Base-by-base conservation (phyloP, 176 grass and related monocot species). In the Panicum miliaceum region DNA sequence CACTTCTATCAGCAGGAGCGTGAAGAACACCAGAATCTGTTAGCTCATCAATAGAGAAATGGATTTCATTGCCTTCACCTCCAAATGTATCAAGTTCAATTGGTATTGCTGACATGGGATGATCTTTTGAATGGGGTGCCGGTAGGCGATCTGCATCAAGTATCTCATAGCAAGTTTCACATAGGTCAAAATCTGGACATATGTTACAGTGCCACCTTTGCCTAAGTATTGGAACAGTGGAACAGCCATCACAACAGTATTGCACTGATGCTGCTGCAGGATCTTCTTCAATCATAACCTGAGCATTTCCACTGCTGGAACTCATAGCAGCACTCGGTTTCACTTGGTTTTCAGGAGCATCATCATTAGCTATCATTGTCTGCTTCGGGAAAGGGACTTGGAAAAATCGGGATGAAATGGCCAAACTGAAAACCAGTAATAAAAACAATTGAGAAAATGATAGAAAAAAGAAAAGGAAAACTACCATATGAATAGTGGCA, bases 331-430 rank as follows among this genome's bases (percentile, higher is more conserved):
- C 75, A 79, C 80, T 75, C 64, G 85, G 14, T 79, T 88, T 92
- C 25, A 38, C 71, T 78, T 88, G 85, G 88, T 79, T 93, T 68
- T 94, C 95, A 73, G 84, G 50, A 80, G 82, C 67, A 80, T 98
- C 96, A 91, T 98, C 96, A 87, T 82, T 90, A 86, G 82, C 72
- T 84, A 98, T 76, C 91, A 98, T 98, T 87, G 96, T 98, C 85
- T 98, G 96, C 77, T 98, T 98, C 11, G 96, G 96, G 80, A 98
- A 98, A 86, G 96, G 96, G 11, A 98, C 96, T 93, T 98, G 93
- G 63, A 98, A 93, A 85, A 98, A 89, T 72, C 96, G 76, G 42
- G 96, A 98, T 90, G 96, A 95, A 85, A 98, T 95, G 58, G 96
- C 96, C 82, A 98, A 98, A 89, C 96, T 98, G 85, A 83, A 88